These are phyloP conservation scores for Auricularia sp. DNA, from an alignment of 768 basidiomycete species.

Conservation along the genomic window DNA sequence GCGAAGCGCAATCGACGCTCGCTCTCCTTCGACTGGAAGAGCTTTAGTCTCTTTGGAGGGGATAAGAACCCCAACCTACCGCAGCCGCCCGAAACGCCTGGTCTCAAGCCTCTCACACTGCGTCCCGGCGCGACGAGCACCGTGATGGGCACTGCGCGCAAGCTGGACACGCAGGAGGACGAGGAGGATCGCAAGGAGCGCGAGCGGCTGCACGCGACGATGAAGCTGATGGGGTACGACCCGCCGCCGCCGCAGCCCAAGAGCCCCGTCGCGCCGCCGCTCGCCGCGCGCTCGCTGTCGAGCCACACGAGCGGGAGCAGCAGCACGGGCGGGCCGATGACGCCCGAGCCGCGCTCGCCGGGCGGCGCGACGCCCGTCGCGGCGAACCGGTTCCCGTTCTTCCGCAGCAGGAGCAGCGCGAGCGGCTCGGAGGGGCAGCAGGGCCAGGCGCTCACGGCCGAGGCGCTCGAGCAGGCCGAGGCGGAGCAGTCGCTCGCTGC, in stretches of 20 bases:
- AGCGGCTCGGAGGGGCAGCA: slow-evolving; percentile 20
- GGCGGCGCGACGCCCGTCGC: slow-evolving; percentile 23
- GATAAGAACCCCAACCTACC: slow-evolving; percentile 43
- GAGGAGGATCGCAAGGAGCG: slow-evolving; percentile 85
- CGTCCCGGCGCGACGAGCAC: slow-evolving; percentile 50
- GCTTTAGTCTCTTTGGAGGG: slow-evolving; percentile 57
- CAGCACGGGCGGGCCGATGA: neutral
- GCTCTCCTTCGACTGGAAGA: slow-evolving; percentile 76
- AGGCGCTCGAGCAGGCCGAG: slow-evolving; percentile 69
- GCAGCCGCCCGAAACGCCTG: slow-evolving; percentile 16
- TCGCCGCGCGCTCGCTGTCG: slow-evolving; percentile 14
- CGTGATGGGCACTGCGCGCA: slow-evolving; percentile 44
- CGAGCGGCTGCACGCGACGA: slow-evolving; percentile 78
- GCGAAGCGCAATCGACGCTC: slow-evolving; percentile 56
- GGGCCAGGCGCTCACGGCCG: slow-evolving; percentile 44
- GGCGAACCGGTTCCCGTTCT: slow-evolving; percentile 58
- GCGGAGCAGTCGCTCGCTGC: slow-evolving; percentile 66
- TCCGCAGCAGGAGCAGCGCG: slow-evolving; percentile 41
- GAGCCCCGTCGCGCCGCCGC: slow-evolving; percentile 4
- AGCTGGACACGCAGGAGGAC: slow-evolving; percentile 81
- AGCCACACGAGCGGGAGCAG: neutral
- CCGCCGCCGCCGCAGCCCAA: slow-evolving; percentile 43
- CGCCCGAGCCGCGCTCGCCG: slow-evolving; percentile 11
- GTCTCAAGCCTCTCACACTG: slow-evolving; percentile 62
- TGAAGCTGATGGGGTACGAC: slow-evolving; percentile 90